Evolutionary conservation across 2,329 filamentous ascomycete genomes (phyloP), one percentile per base, ranked within the genome.

Genomic region (Purpureocillium takamizusanense): DNA sequence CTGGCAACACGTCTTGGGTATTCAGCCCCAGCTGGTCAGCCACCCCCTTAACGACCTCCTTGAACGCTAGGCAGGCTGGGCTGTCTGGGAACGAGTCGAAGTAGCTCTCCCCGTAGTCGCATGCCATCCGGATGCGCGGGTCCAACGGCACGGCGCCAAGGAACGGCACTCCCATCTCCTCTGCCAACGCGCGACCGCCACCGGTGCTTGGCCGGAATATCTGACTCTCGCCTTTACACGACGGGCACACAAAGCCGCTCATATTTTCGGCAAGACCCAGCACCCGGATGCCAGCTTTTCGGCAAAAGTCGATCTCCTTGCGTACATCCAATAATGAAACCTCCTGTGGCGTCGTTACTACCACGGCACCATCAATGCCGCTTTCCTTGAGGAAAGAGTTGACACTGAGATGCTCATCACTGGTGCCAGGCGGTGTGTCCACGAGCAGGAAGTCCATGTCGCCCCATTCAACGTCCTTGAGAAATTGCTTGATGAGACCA

Each of bases 381-480:
- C 83, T 87, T 54, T 94, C 87, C 51, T 88, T 90, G 35, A 98
- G 69, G 51, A 94, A 88, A 5, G 84, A 83, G 58, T 95, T 97
- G 45, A 98, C 89, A 47, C 83, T 90, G 27, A 98, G 66, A 63
- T 98, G 92, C 65, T 98, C 92, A 57, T 98, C 92, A 42, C 81
- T 88, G 2, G 92, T 98, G 14, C 92, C 92, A 0, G 92, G 92
- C 1, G 94, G 92, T 1, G 92, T 98, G 60, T 98, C 92, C 10
- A 97, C 87, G 37, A 98, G 73, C 42, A 98, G 57, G 49, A 90
- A 94, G 55, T 98, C 92, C 60, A 97, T 69, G 43, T 94, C 85
- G 9, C 92, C 92, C 92, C 94, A 98, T 56, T 94, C 87, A 7
- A 98, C 92, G 54, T 98, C 94, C 67, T 94, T 95, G 37, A 98